A percentile compares a stretch with the other conserved stretches of the same genome.
These are phyloP conservation scores for Mortierella polycephala DNA, from an alignment of 371 early-diverging fungal species.

Conservation along the genomic window DNA sequence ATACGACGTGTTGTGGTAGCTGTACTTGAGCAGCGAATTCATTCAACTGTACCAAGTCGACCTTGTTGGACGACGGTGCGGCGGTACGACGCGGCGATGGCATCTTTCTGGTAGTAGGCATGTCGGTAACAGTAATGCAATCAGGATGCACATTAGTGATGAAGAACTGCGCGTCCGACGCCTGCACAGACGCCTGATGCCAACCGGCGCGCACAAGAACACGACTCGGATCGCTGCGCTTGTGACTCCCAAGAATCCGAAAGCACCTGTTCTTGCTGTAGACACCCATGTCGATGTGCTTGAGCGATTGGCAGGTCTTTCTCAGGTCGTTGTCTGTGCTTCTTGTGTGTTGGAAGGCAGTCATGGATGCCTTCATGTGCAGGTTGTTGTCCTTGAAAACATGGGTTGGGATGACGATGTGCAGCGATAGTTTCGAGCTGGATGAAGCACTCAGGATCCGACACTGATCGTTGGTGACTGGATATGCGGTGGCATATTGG, in stretches of 20 bases:
- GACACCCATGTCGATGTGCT: conserved; percentile 11
- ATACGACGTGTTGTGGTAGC: conserved; percentile 3
- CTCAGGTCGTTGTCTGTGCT: not conserved
- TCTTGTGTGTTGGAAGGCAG: not conserved
- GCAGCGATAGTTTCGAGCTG: not conserved
- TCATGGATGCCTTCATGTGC: conserved; percentile 1
- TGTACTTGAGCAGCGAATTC: too few species aligned
- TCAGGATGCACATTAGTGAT: not conserved
- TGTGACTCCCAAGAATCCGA: conserved; percentile 14
- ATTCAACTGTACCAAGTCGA: too few species aligned
- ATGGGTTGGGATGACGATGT: not conserved
- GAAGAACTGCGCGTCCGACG: not conserved
- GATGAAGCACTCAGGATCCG: conserved; percentile 12
- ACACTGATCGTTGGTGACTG: conserved; percentile 6
- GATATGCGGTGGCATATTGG: conserved; percentile 9
- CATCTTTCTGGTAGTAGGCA: too few species aligned
- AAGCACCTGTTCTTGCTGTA: conserved; percentile 7
- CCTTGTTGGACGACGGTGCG: too few species aligned
- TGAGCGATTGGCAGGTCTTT: not conserved
- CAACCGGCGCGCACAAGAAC: too few species aligned
- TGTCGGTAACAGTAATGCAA: too few species aligned
- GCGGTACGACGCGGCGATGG: not conserved
- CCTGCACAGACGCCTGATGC: conserved; percentile 9
- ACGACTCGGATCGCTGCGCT: conserved; percentile 5
- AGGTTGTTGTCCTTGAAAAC: not conserved